These are phyloP conservation scores for Cladophialophora immunda DNA, from an alignment of 2,329 filamentous ascomycete species.

Conservation along the genomic window DNA sequence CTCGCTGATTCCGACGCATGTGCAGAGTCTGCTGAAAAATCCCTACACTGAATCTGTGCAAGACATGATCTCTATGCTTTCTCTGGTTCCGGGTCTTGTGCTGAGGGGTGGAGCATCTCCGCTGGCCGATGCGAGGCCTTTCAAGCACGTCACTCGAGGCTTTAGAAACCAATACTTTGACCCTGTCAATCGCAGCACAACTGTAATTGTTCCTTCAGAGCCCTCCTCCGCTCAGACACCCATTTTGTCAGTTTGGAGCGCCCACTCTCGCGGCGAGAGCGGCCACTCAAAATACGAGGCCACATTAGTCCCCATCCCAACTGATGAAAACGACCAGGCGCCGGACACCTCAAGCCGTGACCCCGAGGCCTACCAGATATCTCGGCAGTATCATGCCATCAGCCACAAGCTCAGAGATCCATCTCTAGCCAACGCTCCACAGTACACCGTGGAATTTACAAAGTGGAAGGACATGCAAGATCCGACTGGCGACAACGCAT, in stretches of 20 bases:
- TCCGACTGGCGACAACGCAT: neutral
- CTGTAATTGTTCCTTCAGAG: conserved; percentile 12
- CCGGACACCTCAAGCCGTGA: neutral
- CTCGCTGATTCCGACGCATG: conserved; percentile 43
- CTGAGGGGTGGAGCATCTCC: conserved; percentile 23
- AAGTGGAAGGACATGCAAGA: conserved; percentile 3
- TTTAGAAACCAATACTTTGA: conserved; percentile 49
- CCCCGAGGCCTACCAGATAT: conserved; percentile 8
- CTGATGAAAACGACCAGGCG: neutral
- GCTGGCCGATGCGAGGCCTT: conserved; percentile 26
- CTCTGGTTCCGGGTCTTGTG: conserved; percentile 36
- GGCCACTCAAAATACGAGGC: neutral
- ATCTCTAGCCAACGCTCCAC: conserved; percentile 1
- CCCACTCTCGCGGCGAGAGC: conserved; percentile 4
- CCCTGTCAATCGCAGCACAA: conserved; percentile 42
- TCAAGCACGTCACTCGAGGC: conserved; percentile 41
- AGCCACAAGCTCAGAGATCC: conserved; percentile 24
- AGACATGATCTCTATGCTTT: conserved; percentile 32
- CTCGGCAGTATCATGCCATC: conserved; percentile 27
- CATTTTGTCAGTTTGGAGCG: conserved; percentile 22
- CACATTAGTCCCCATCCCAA: conserved; percentile 7
- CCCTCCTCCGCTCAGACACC: neutral
- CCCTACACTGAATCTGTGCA: conserved; percentile 30
- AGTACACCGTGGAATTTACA: conserved; percentile 19
- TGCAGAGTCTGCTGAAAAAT: conserved; percentile 42